Percentiles rank a stretch among this genome's conserved stretches.
phyloP scores from a whole-genome alignment of 2,329 filamentous ascomycete genomes.

The Apiospora aurea region DNA sequence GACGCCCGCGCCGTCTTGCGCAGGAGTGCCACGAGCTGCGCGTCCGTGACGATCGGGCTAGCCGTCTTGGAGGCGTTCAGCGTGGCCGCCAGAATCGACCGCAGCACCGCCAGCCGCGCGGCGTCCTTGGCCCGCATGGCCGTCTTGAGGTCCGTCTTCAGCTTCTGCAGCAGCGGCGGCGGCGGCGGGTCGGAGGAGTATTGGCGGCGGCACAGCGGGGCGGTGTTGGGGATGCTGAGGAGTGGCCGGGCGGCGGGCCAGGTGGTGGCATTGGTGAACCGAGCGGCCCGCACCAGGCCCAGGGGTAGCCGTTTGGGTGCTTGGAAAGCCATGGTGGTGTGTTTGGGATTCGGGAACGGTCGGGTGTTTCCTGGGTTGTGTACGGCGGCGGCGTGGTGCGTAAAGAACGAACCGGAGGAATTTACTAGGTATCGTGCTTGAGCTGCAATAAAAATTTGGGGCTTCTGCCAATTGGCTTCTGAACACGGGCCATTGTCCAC shows the following conservation, averaged over 20 bases:
- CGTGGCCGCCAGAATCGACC: constrained; percentile 71
- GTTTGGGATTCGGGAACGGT: neutral
- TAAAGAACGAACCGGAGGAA: neutral
- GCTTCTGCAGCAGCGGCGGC: constrained; percentile 55
- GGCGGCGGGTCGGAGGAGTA: constrained; percentile 42
- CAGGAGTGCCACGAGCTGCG: constrained; percentile 72
- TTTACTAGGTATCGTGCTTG: neutral
- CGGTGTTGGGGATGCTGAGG: constrained; percentile 26
- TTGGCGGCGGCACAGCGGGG: constrained; percentile 29
- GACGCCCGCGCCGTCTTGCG: constrained; percentile 66
- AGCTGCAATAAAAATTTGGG: constrained; percentile 1
- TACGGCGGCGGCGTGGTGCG: neutral
- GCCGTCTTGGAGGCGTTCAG: constrained; percentile 79
- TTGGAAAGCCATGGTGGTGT: constrained; percentile 35
- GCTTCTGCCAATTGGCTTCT: neutral
- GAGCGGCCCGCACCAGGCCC: constrained; percentile 35
- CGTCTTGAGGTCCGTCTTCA: constrained; percentile 68
- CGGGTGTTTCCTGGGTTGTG: constrained; percentile 1
- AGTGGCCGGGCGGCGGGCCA: constrained; percentile 16
- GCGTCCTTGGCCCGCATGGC: constrained; percentile 72
- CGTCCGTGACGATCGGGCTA: constrained; percentile 73
- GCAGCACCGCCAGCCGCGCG: constrained; percentile 71
- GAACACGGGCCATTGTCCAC: neutral
- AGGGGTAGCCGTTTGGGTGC: constrained; percentile 34
- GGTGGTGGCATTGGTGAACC: constrained; percentile 24